Conservation (phyloP, 768 basidiomycete genomes). For the Trametes cingulata region DNA sequence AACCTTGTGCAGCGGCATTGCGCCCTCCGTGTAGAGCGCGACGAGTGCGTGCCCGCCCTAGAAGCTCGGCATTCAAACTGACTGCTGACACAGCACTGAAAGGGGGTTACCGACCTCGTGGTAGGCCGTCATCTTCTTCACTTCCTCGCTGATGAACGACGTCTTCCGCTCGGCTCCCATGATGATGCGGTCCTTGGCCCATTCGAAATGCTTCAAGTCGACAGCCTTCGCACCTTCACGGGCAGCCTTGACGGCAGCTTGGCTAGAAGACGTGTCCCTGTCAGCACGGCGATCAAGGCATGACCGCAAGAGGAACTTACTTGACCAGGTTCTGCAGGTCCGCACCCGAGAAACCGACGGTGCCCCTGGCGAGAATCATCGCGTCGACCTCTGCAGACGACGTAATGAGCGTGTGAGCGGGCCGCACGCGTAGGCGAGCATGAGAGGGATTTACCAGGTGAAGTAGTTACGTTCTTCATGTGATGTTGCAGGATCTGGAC, state of each 20-base stretch:
- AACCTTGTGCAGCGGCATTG: slow-evolving; percentile 97
- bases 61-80: slow-evolving; percentile 10
- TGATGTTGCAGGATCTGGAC: slow-evolving; percentile 93
- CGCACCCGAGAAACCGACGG: slow-evolving; percentile 95
- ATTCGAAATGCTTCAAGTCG: slow-evolving; percentile 84
- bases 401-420: slow-evolving; percentile 9
- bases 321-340: slow-evolving; percentile 98
- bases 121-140: slow-evolving; percentile 89
- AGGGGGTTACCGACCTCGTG: slow-evolving; percentile 73
- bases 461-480: slow-evolving; percentile 74
- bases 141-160: slow-evolving; percentile 83
- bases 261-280: slow-evolving; percentile 37
- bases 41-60: slow-evolving; percentile 94
- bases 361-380: slow-evolving; percentile 87
- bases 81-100: not conserved
- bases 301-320: slow-evolving; percentile 44
- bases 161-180: slow-evolving; percentile 97
- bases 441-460: slow-evolving; percentile 45
- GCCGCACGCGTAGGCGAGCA: not conserved
- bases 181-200: slow-evolving; percentile 97
- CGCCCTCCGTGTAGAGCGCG: slow-evolving; percentile 91
- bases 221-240: slow-evolving; percentile 79
- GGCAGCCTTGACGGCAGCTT: slow-evolving; percentile 94
- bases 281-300: not conserved
- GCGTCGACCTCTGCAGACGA: slow-evolving; percentile 68